phyloP scores from a whole-genome alignment of 2,329 filamentous ascomycete genomes.

The Penicillium sp. region DNA sequence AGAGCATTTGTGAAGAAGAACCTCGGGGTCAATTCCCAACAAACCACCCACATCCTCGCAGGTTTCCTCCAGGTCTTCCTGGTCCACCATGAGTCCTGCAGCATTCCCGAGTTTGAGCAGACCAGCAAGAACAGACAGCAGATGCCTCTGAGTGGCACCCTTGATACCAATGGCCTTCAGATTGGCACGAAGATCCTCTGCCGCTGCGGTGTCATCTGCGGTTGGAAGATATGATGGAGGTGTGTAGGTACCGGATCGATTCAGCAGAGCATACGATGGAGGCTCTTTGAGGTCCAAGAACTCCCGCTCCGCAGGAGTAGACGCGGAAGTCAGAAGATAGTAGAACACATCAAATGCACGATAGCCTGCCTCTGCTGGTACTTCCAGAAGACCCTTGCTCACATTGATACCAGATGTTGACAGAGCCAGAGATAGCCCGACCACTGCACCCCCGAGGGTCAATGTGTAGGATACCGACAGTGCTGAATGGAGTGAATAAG shows the following conservation, averaged over 20 bases:
- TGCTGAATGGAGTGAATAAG: conserved; percentile 74
- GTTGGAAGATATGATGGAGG: conserved; percentile 88
- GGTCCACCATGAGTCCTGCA: conserved; percentile 78
- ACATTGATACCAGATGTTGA: conserved; percentile 90
- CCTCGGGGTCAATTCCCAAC: conserved; percentile 81
- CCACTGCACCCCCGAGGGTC: conserved; percentile 75
- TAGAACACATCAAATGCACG: conserved; percentile 98
- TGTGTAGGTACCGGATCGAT: conserved; percentile 79
- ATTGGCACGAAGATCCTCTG: conserved; percentile 86
- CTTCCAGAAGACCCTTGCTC: conserved; percentile 71
- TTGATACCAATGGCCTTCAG: conserved; percentile 94
- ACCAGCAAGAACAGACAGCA: conserved; percentile 83
- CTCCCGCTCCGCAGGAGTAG: conserved; percentile 83
- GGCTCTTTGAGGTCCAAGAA: conserved; percentile 78
- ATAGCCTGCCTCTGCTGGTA: conserved; percentile 77
- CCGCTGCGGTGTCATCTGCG: conserved; percentile 86
- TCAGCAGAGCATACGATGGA: conserved; percentile 74
- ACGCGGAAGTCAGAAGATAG: conserved; percentile 89
- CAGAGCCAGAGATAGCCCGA: conserved; percentile 71
- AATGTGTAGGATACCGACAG: conserved; percentile 80
- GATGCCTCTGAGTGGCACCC: conserved; percentile 74
- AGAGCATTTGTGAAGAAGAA: conserved; percentile 74
- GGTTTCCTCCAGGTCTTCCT: conserved; percentile 78
- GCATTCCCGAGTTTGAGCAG: conserved; percentile 91
- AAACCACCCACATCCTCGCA: conserved; percentile 89